Conservation (phyloP, 2,329 filamentous ascomycete genomes). For the Beauveria bassiana region DNA sequence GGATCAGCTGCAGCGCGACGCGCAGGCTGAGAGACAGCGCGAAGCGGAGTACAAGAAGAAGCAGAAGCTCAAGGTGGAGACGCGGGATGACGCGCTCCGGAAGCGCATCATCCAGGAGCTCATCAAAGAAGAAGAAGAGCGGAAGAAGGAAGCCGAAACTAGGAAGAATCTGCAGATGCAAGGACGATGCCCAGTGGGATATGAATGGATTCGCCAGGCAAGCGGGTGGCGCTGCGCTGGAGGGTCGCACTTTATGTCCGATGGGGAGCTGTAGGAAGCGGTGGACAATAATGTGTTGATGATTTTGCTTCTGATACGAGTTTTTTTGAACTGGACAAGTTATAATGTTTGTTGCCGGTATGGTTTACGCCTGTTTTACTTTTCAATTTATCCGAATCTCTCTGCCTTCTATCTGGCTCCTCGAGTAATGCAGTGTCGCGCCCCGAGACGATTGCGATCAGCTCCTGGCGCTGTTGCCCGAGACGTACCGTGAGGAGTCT, state of each 20-base stretch:
- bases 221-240: too few relatives aligned
- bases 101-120: slow-evolving; percentile 23
- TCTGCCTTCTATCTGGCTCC: neutral
- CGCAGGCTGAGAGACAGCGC: slow-evolving; percentile 27
- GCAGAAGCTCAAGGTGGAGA: slow-evolving; percentile 21
- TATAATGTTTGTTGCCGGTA: neutral
- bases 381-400: neutral
- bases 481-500: slow-evolving; percentile 20
- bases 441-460: neutral
- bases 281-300: neutral
- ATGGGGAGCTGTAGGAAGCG: neutral
- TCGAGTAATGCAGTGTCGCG: neutral
- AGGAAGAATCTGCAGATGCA: slow-evolving; percentile 41
- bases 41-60: slow-evolving; percentile 30
- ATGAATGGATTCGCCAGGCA: too few relatives aligned
- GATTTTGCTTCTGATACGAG: slow-evolving; percentile 1
- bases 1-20: slow-evolving; percentile 50
- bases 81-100: slow-evolving; percentile 15
- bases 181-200: slow-evolving; percentile 21
- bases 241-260: slow-evolving; percentile 19
- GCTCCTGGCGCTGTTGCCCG: slow-evolving; percentile 27
- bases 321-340: neutral
- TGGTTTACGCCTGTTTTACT: neutral
- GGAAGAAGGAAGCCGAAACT: slow-evolving; percentile 26
- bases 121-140: slow-evolving; percentile 30